Percentiles rank a stretch among this genome's conserved stretches.
Conservation (phyloP, 108 stramenopile genomes). For the Skeletonema costatum region DNA sequence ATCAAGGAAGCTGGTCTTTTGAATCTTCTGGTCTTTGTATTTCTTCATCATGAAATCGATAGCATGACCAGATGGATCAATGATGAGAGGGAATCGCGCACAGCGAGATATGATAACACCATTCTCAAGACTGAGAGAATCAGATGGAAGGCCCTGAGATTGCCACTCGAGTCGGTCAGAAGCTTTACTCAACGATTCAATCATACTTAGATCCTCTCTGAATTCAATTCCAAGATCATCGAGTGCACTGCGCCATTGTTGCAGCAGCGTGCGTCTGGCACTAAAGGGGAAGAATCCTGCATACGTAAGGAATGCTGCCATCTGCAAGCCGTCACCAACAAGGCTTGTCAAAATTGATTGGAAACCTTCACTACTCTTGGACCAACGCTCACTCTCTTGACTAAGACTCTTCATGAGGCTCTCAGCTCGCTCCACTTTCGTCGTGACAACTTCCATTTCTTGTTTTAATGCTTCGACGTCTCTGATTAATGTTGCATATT, state of each 20-base stretch:
- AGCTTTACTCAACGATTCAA: slow-evolving; percentile 91
- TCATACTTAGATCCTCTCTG: slow-evolving; percentile 80
- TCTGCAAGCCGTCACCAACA: slow-evolving; percentile 91
- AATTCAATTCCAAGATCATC: slow-evolving; percentile 88
- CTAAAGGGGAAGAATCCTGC: slow-evolving; percentile 92
- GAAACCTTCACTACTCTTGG: slow-evolving; percentile 87
- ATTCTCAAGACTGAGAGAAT: slow-evolving; percentile 94
- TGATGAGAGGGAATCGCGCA: slow-evolving; percentile 93
- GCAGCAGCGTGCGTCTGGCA: slow-evolving; percentile 66
- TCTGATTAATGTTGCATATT: slow-evolving; percentile 94
- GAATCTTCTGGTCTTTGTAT: slow-evolving; percentile 83
- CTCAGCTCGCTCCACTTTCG: slow-evolving; percentile 92
- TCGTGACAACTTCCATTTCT: slow-evolving; percentile 94
- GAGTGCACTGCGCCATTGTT: slow-evolving; percentile 77
- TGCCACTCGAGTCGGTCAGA: slow-evolving; percentile 90
- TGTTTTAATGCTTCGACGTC: slow-evolving; percentile 95
- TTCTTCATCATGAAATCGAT: slow-evolving; percentile 91
- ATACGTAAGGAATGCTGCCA: slow-evolving; percentile 96
- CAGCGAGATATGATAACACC: slow-evolving; percentile 92
- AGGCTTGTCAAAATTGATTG: slow-evolving; percentile 81
- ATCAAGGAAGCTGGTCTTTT: slow-evolving; percentile 95
- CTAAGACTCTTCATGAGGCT: slow-evolving; percentile 90
- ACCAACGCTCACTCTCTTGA: slow-evolving; percentile 97
- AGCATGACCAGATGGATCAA: slow-evolving; percentile 98
- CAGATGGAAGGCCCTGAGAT: slow-evolving; percentile 89